Evolutionary conservation across 768 basidiomycete species (phyloP).

Genomic region (Psilocybe cyanescens): DNA sequence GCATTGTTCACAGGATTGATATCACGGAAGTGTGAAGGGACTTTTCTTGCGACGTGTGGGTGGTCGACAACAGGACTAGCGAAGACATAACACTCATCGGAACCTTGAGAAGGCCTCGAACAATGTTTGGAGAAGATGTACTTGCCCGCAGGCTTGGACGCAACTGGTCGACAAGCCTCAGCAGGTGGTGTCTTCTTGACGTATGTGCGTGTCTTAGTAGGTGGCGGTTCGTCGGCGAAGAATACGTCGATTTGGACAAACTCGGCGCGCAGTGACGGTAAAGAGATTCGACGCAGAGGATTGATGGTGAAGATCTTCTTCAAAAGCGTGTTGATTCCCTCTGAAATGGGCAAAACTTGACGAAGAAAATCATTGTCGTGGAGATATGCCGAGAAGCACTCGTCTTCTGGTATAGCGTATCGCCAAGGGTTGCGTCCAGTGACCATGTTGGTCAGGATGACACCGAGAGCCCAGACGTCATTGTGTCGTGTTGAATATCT

Average conservation of each 20-base stretch:
- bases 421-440: conserved; percentile 82
- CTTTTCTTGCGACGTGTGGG: conserved; percentile 14
- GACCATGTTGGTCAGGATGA: conserved; percentile 85
- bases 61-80: conserved; percentile 35
- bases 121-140: conserved; percentile 3
- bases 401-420: conserved; percentile 66
- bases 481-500: conserved; percentile 62
- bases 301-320: conserved; percentile 75
- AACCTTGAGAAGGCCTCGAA: conserved; percentile 2
- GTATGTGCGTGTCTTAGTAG: neutral
- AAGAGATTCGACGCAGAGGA: conserved; percentile 61
- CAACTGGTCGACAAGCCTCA: neutral
- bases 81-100: conserved; percentile 42
- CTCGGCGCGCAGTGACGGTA: conserved; percentile 60
- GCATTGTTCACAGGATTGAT: conserved; percentile 6
- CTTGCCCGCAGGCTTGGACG: neutral
- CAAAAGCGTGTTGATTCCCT: conserved; percentile 64
- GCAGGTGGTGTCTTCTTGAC: neutral
- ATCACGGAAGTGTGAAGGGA: neutral
- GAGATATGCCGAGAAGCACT: conserved; percentile 68
- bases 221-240: conserved; percentile 50
- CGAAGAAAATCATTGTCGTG: conserved; percentile 66
- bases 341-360: conserved; percentile 74
- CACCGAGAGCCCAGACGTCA: conserved; percentile 77
- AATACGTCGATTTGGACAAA: conserved; percentile 63